Evolutionary conservation across 164 flowering plant genomes (phyloP).

Genomic region (Tetracentron sinense): DNA sequence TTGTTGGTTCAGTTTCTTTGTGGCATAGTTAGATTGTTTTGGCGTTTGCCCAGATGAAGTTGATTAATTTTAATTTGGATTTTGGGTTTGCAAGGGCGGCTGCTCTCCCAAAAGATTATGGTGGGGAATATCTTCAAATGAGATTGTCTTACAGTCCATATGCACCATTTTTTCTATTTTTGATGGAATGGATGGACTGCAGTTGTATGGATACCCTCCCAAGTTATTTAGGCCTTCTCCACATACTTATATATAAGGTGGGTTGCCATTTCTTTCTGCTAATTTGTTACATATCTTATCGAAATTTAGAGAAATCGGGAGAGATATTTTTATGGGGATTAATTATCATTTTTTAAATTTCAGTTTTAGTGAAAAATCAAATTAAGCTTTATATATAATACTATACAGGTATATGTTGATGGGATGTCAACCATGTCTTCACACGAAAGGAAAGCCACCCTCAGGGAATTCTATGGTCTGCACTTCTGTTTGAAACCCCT

Average conservation of each 20-base stretch:
- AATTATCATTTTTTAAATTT: neutral
- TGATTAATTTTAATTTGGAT: neutral
- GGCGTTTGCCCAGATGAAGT: neutral
- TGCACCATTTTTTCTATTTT: slow-evolving; percentile 66
- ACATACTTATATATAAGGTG: slow-evolving; percentile 79
- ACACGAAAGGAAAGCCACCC: slow-evolving; percentile 56
- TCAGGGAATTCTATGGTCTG: slow-evolving; percentile 67
- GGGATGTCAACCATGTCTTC: slow-evolving; percentile 55
- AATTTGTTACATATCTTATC: neutral
- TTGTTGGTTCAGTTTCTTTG: neutral
- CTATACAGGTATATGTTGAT: slow-evolving; percentile 55
- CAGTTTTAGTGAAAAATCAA: neutral
- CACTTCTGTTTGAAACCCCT: too few species aligned
- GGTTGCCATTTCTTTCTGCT: slow-evolving; percentile 1
- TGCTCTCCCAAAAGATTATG: slow-evolving; percentile 56
- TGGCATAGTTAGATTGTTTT: neutral
- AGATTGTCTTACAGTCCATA: slow-evolving; percentile 69
- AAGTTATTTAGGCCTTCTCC: slow-evolving; percentile 71
- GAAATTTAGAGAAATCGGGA: neutral
- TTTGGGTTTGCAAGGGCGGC: slow-evolving; percentile 62
- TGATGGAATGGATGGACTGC: slow-evolving; percentile 81
- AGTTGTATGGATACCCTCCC: slow-evolving; percentile 64
- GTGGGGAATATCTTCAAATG: slow-evolving; percentile 68
- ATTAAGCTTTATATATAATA: neutral
- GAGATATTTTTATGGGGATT: neutral